A percentile compares a stretch with the other conserved stretches of the same genome.
phyloP scores from a whole-genome alignment of 306 rosid species.

The Mimosa bimucronata region DNA sequence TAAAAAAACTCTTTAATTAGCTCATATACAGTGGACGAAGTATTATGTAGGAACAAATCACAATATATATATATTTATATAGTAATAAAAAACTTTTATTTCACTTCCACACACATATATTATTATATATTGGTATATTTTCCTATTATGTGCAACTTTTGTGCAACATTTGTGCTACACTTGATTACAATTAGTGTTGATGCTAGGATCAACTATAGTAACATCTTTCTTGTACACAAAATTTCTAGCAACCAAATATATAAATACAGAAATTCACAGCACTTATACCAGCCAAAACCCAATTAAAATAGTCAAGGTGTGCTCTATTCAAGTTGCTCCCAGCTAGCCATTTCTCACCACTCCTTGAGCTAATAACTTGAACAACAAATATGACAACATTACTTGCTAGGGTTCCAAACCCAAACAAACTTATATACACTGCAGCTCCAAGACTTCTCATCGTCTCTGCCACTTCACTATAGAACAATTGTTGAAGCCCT shows the following conservation, averaged over 20 bases:
- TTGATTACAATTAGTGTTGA: not conserved
- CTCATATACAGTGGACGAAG: no score
- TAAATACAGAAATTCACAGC: conserved; percentile 52
- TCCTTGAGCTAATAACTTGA: conserved; percentile 34
- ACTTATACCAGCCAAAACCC: conserved; percentile 66
- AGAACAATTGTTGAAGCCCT: conserved; percentile 70
- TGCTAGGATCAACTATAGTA: conserved; percentile 33
- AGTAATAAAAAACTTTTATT: no score
- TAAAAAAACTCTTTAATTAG: no score
- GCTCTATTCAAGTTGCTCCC: conserved; percentile 61
- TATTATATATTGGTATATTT: no score
- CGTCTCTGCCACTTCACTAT: conserved; percentile 67
- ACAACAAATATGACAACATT: conserved; percentile 49
- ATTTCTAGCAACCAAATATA: conserved; percentile 46
- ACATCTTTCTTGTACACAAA: conserved; percentile 59
- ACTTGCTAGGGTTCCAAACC: conserved; percentile 65
- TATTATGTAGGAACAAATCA: no score
- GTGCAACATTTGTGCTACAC: not conserved
- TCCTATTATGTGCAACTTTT: no score
- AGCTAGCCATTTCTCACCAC: conserved; percentile 58
- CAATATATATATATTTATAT: no score
- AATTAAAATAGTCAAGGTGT: conserved; percentile 66
- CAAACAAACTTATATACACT: conserved; percentile 56
- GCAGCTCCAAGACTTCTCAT: conserved; percentile 83
- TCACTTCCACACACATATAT: no score